phyloP scores from a whole-genome alignment of 441 rosid species.

The Pelargonium cotyledonis region DNA sequence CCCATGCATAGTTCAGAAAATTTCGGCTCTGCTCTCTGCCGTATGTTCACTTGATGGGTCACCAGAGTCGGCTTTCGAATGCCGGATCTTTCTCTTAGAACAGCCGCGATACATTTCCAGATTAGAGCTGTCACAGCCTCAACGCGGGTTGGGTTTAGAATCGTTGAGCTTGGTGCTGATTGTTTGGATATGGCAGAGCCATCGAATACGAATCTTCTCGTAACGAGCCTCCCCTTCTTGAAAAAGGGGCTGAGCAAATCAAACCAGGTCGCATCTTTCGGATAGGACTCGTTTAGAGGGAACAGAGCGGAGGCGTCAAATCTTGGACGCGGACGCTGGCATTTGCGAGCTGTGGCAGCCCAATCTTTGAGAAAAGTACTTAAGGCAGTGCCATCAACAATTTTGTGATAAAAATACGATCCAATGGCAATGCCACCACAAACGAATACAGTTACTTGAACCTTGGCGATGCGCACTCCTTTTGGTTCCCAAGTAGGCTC shows the following conservation, averaged over 20 bases:
- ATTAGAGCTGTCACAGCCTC: constrained; percentile 10
- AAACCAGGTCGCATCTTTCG: not conserved
- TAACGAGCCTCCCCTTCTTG: constrained; percentile 12
- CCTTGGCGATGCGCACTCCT: constrained; percentile 6
- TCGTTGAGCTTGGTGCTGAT: constrained; percentile 5
- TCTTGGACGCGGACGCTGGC: not conserved
- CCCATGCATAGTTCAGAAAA: constrained; percentile 25
- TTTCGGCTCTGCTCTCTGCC: constrained; percentile 22
- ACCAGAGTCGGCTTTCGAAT: constrained; percentile 18
- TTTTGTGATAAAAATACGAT: constrained; percentile 12
- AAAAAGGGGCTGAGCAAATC: constrained; percentile 11
- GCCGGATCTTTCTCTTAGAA: no score
- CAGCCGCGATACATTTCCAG: no score
- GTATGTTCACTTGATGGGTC: constrained; percentile 31
- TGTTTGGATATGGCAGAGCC: not conserved
- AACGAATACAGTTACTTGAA: constrained; percentile 20
- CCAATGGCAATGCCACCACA: constrained; percentile 19
- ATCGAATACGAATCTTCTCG: constrained; percentile 8
- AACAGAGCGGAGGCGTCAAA: constrained; percentile 14
- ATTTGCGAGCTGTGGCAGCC: not conserved
- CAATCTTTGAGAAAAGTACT: not conserved
- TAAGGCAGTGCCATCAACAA: constrained; percentile 10
- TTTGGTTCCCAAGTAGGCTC: not conserved
- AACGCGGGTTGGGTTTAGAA: constrained; percentile 25
- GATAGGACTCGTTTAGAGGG: constrained; percentile 6